These are phyloP conservation scores for Phlegmacium glaucopus DNA, from an alignment of 768 basidiomycete species.

Conservation along the genomic window DNA sequence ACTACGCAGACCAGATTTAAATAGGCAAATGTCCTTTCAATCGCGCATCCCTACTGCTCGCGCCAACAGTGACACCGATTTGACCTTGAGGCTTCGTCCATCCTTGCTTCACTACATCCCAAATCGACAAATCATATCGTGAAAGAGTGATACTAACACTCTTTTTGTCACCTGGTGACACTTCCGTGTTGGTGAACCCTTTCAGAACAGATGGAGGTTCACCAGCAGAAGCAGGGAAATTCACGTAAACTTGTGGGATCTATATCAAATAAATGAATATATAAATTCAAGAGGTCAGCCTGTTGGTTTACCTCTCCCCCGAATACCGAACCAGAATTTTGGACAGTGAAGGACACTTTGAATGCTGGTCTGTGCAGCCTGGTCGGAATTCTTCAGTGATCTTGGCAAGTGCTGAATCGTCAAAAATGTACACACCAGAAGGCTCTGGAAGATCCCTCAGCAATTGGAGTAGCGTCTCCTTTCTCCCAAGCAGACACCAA, in stretches of 20 bases:
- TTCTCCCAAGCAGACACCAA: slow-evolving; percentile 52
- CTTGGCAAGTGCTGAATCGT: no score
- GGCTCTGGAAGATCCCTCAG: slow-evolving; percentile 57
- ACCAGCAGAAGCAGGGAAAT: slow-evolving; percentile 56
- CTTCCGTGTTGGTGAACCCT: slow-evolving; percentile 61
- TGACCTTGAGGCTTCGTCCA: slow-evolving; percentile 69
- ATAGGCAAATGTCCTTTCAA: slow-evolving; percentile 41
- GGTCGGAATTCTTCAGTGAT: neutral
- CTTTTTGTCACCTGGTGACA: slow-evolving; percentile 44
- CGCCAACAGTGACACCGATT: slow-evolving; percentile 61
- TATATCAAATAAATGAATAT: slow-evolving; percentile 18
- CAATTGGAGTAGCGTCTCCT: slow-evolving; percentile 52
- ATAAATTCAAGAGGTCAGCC: neutral
- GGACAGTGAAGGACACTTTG: slow-evolving; percentile 58
- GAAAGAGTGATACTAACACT: slow-evolving; percentile 56
- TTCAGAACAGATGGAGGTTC: slow-evolving; percentile 72
- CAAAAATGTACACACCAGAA: slow-evolving; percentile 41
- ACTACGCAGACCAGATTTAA: neutral
- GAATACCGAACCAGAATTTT: slow-evolving; percentile 56
- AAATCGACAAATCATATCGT: slow-evolving; percentile 68
- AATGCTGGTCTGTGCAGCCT: slow-evolving; percentile 68
- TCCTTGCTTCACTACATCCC: slow-evolving; percentile 71
- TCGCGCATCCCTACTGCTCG: slow-evolving; percentile 62
- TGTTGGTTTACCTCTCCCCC: slow-evolving; percentile 63
- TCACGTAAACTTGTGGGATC: slow-evolving; percentile 75